Conservation (phyloP, 2,329 filamentous ascomycete species). For the Aspergillus alliaceus region DNA sequence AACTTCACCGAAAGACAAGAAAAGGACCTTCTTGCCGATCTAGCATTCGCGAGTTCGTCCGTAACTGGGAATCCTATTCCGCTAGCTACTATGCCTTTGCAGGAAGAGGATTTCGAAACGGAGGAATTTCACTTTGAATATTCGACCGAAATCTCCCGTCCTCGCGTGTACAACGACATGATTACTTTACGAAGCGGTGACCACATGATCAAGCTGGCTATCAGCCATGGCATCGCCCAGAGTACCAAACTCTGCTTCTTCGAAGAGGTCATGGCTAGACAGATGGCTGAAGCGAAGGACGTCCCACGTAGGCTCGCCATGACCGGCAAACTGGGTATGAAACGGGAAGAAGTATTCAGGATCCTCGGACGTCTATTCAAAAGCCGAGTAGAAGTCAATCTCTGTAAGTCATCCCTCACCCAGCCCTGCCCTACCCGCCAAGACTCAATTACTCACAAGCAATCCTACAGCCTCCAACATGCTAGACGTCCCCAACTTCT, state of each 20-base stretch:
- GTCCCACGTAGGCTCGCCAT: constrained; percentile 86
- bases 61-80: constrained; percentile 49
- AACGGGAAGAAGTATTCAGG: constrained; percentile 84
- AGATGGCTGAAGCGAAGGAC: constrained; percentile 89
- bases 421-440: background rate
- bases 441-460: background rate
- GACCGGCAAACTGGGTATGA: constrained; percentile 89
- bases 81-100: constrained; percentile 75
- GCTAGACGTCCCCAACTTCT: constrained; percentile 93
- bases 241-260: constrained; percentile 96
- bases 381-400: constrained; percentile 92
- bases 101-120: constrained; percentile 90
- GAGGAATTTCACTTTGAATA: constrained; percentile 99
- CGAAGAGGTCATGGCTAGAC: constrained; percentile 91
- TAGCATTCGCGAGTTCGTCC: constrained; percentile 71
- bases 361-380: constrained; percentile 90
- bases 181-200: constrained; percentile 92
- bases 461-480: constrained; percentile 78
- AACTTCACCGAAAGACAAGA: constrained; percentile 96
- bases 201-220: constrained; percentile 98
- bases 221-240: constrained; percentile 95
- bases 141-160: constrained; percentile 78
- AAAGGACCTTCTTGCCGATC: constrained; percentile 90
- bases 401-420: constrained; percentile 66
- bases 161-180: constrained; percentile 98